These are phyloP conservation scores for Yarrowia sp. DNA, from an alignment of 805 yeast genomes.

Conservation along the genomic window DNA sequence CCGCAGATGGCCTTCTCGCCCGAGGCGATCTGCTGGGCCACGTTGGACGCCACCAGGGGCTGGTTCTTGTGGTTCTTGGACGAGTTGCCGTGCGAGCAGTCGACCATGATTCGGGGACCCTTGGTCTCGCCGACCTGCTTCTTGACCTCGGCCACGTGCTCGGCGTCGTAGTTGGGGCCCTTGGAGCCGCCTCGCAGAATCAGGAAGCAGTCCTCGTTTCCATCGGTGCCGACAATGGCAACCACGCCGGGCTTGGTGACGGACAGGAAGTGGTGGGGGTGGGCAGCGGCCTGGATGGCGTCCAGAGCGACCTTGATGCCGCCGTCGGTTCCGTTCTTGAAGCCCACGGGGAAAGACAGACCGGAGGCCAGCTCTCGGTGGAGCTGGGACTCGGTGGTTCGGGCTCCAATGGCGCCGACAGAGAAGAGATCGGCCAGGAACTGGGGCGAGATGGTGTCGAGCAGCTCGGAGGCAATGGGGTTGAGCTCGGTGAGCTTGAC, in stretches of 20 bases:
- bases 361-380: conserved; percentile 98
- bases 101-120: conserved; percentile 79
- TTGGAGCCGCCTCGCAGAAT: conserved; percentile 94
- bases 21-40: conserved; percentile 71
- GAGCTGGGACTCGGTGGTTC: conserved; percentile 97
- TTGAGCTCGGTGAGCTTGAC: conserved; percentile 74
- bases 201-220: conserved; percentile 85
- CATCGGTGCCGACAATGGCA: conserved; percentile 93
- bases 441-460: conserved; percentile 96
- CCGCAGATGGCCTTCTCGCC: conserved; percentile 85
- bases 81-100: conserved; percentile 97
- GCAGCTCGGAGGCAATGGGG: conserved; percentile 97
- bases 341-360: conserved; percentile 95
- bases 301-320: conserved; percentile 90
- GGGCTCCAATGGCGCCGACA: conserved; percentile 97
- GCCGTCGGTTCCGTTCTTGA: conserved; percentile 98
- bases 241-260: conserved; percentile 96
- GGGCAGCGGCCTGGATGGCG: conserved; percentile 87
- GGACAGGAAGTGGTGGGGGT: conserved; percentile 89
- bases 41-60: conserved; percentile 76
- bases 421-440: conserved; percentile 89
- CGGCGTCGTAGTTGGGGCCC: conserved; percentile 86
- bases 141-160: conserved; percentile 65
- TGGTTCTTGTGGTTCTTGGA: conserved; percentile 88
- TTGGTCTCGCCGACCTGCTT: conserved; percentile 44